A percentile compares a stretch with the other conserved stretches of the same genome.
Evolutionary conservation across 2,329 filamentous ascomycete genomes (phyloP).

Genomic region (Didymella segeticola): DNA sequence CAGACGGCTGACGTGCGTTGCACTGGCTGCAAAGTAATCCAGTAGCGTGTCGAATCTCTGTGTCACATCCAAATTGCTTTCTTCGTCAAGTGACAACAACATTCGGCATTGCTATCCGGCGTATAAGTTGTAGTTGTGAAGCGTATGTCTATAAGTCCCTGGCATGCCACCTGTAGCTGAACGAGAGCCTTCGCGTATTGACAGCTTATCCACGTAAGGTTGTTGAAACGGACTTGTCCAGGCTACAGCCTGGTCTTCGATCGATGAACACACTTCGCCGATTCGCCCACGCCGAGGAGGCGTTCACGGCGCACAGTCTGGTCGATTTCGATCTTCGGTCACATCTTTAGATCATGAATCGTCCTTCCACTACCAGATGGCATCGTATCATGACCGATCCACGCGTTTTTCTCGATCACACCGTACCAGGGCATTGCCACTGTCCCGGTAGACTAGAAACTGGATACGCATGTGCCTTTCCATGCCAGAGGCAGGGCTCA

Average conservation of each 20-base stretch:
- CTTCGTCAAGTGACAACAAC: no score
- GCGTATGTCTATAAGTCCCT: neutral
- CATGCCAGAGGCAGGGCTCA: neutral
- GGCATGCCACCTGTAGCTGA: neutral
- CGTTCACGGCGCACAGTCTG: neutral
- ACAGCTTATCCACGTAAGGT: neutral
- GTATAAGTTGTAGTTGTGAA: neutral
- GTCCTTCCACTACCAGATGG: neutral
- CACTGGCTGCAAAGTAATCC: slow-evolving; percentile 6
- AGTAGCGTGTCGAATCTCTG: neutral
- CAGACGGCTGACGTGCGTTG: slow-evolving; percentile 7
- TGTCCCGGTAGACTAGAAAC: neutral
- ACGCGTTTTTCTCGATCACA: neutral
- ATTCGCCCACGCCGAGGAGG: neutral
- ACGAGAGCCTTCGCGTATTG: neutral
- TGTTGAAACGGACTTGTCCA: neutral
- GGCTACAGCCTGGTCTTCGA: neutral
- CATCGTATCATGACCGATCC: neutral
- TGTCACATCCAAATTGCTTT: neutral
- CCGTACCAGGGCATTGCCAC: neutral
- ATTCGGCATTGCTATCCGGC: neutral
- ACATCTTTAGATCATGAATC: neutral
- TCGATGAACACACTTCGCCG: neutral
- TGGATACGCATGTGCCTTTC: neutral
- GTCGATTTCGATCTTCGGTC: neutral